A percentile compares a stretch with the other conserved stretches of the same genome.
These are phyloP conservation scores for Cladorrhinum sp. DNA, from an alignment of 2,329 filamentous ascomycete genomes.

Conservation along the genomic window DNA sequence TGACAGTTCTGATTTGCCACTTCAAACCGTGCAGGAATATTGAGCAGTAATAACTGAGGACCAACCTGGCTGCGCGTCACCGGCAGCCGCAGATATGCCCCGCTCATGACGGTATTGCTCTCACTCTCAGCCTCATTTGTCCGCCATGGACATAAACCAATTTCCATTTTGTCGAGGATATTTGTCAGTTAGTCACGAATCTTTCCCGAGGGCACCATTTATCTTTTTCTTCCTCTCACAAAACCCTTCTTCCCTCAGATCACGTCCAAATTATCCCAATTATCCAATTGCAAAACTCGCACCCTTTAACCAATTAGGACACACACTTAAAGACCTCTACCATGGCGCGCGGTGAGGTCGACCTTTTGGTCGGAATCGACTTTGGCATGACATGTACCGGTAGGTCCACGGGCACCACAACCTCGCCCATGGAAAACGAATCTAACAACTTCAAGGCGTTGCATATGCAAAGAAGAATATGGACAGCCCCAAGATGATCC, in stretches of 20 bases:
- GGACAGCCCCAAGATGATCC: slow-evolving; percentile 1
- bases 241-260: too few relatives aligned
- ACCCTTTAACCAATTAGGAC: not conserved
- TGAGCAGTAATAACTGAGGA: not conserved
- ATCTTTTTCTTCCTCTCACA: not conserved
- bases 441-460: not conserved
- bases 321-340: not conserved
- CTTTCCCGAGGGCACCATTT: not conserved
- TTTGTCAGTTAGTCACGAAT: not conserved
- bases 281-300: too few relatives aligned
- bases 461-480: not conserved
- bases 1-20: not conserved
- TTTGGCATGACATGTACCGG: slow-evolving; percentile 9
- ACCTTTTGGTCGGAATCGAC: slow-evolving; percentile 1
- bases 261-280: too few relatives aligned
- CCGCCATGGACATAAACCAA: slow-evolving; percentile 27
- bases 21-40: not conserved
- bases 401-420: not conserved
- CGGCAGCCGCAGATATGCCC: not conserved
- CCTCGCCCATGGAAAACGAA: too few relatives aligned
- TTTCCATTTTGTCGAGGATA: too few relatives aligned
- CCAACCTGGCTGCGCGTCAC: not conserved
- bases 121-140: slow-evolving; percentile 42
- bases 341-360: not conserved
- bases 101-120: not conserved